Evolutionary conservation across 2,329 filamentous ascomycete species (phyloP).

Genomic region (Fusarium keratoplasticum): DNA sequence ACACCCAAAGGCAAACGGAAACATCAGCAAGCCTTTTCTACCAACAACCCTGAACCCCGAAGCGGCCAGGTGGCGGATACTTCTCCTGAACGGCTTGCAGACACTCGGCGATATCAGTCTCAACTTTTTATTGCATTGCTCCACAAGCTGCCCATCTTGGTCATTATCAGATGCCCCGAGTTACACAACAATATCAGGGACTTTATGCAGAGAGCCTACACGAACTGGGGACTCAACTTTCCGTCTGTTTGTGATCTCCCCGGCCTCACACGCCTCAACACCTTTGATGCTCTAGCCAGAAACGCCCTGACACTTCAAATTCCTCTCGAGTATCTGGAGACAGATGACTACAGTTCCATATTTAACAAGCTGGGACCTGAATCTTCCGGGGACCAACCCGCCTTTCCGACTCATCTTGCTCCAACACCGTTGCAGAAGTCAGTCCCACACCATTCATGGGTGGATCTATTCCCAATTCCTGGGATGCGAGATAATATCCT

Average conservation of each 20-base stretch:
- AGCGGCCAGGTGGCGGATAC: not conserved
- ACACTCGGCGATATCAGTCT: not conserved
- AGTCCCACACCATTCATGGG: not conserved
- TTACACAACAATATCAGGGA: not conserved
- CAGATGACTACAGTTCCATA: not conserved
- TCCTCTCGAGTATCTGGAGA: not conserved
- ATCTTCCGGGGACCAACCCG: not conserved
- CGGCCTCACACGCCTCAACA: not conserved
- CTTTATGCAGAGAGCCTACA: not conserved
- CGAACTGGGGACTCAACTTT: not conserved
- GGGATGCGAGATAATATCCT: not conserved
- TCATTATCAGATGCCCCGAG: not conserved
- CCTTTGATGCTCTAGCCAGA: not conserved
- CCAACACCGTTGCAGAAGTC: not conserved
- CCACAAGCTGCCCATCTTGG: not conserved
- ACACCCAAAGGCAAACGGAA: not conserved
- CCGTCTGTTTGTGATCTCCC: not conserved
- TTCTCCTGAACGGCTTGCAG: not conserved
- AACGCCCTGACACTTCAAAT: not conserved
- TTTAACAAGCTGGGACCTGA: not conserved
- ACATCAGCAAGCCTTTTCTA: not conserved
- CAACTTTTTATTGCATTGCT: not conserved
- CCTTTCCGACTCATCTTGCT: not conserved
- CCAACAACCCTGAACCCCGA: not conserved
- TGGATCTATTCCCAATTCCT: not conserved